These are phyloP conservation scores for Elsinoe necatrix DNA, from an alignment of 2,329 filamentous ascomycete species.

Conservation along the genomic window DNA sequence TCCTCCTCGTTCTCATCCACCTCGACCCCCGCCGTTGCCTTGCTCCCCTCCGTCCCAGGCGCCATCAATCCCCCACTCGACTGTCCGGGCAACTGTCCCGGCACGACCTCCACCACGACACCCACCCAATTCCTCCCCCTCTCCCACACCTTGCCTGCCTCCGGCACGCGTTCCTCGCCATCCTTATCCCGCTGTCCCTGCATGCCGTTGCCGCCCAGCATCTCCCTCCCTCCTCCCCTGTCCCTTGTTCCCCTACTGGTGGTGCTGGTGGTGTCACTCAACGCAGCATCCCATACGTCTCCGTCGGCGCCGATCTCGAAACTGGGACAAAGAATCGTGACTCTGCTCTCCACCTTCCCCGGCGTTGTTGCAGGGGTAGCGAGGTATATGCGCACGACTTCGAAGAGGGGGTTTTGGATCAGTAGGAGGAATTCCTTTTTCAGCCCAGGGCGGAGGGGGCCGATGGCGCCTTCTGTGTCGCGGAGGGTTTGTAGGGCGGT, in stretches of 20 bases:
- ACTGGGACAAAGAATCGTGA: constrained; percentile 88
- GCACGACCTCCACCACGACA: constrained; percentile 82
- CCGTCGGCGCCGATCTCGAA: constrained; percentile 93
- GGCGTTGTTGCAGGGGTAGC: constrained; percentile 75
- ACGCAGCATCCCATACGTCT: constrained; percentile 86
- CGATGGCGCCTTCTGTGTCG: constrained; percentile 24
- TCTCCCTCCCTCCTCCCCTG: not conserved
- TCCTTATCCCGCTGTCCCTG: not conserved
- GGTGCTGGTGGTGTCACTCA: constrained; percentile 39
- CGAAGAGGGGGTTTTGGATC: constrained; percentile 89
- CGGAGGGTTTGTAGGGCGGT: constrained; percentile 21
- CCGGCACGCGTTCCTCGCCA: constrained; percentile 54
- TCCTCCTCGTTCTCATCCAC: constrained; percentile 8
- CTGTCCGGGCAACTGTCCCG: constrained; percentile 35
- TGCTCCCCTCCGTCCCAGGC: constrained; percentile 15
- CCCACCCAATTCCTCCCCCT: constrained; percentile 89
- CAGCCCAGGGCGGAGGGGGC: constrained; percentile 34
- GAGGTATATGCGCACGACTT: constrained; percentile 76
- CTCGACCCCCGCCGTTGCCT: constrained; percentile 18
- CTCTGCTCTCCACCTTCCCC: constrained; percentile 64
- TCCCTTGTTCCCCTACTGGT: constrained; percentile 15
- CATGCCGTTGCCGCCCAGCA: not conserved
- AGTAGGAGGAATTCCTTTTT: constrained; percentile 76
- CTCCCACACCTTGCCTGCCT: constrained; percentile 95
- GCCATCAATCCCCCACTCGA: constrained; percentile 16